Base-by-base conservation (phyloP, 140 eudicot species). In the Oenanthe javanica region DNA sequence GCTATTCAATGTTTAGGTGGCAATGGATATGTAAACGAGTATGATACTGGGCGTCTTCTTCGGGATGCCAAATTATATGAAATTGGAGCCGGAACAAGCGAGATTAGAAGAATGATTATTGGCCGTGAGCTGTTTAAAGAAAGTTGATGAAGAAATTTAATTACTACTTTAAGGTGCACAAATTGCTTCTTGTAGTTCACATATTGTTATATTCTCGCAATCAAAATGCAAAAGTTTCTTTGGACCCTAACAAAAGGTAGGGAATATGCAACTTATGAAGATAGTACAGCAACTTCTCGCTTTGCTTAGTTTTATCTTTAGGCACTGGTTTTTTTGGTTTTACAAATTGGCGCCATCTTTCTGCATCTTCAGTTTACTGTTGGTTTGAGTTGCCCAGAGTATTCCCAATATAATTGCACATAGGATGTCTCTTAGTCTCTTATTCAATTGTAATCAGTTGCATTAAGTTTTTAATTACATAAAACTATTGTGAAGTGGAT, bases 61-160 rank as follows among this genome's bases (percentile, higher is more conserved):
- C 91, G 97, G 3, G 98, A 93, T 82, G 99, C 98, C 70, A 96
- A 96, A 84, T 78, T 96, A 69, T 96, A 93, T 9, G 98, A 96
- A 88, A 96, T 96, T 21, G 99, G 96, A 67, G 99, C 99, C 0
- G 99, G 99, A 50, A 95, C 99, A 6, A 95, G 99, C 63, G 99
- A 95, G 87, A 87, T 96, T 12, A 86, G 99, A 85, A 82, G 99
- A 82, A 79, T 96, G 81, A 85, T 96, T 38, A 87, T 96, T 72
- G 99, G 93, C 0, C 97, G 98, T 63, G 93, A 84, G 79, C 92
- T 93, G 43, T 88, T 91, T 55, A 91, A 96, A 79, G 90, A 88
- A 80, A 89, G 93, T 78, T 90, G 88, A 82, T 61, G 5, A 16
- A 40, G 73, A 45, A 78, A 21, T 75, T 4, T 6, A 72, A 12